A percentile compares a stretch with the other conserved stretches of the same genome.
phyloP scores from a whole-genome alignment of 306 rosid species.

The Fragaria vesca region DNA sequence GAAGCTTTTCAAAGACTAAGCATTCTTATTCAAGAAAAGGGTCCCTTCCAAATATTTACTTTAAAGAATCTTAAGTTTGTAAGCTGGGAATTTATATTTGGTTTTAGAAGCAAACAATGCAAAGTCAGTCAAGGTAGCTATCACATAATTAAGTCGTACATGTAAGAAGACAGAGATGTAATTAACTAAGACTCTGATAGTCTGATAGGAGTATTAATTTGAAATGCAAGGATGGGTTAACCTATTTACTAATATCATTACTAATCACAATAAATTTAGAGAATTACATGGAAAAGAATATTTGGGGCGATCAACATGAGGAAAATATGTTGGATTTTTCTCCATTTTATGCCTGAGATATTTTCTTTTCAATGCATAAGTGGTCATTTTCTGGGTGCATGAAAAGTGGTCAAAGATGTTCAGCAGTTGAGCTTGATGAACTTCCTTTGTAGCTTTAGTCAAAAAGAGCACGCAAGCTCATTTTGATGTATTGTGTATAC shows the following conservation, averaged over 20 bases:
- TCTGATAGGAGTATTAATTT: background rate
- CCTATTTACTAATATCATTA: background rate
- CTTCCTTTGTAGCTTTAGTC: background rate
- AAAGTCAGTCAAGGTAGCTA: constrained; percentile 9
- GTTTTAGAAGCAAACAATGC: background rate
- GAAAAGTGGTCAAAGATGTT: constrained; percentile 4
- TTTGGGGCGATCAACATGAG: background rate
- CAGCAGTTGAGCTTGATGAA: background rate
- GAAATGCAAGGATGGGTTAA: constrained; percentile 2
- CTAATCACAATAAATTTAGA: background rate
- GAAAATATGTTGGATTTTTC: background rate
- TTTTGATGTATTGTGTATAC: background rate
- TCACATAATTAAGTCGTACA: constrained; percentile 8
- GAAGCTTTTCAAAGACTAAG: constrained; percentile 1
- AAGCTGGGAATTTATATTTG: background rate
- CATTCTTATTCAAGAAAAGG: background rate
- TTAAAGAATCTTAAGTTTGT: background rate
- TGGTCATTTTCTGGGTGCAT: background rate
- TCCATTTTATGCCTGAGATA: background rate
- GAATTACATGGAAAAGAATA: background rate
- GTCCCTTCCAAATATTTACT: constrained; percentile 2
- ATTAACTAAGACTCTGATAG: background rate
- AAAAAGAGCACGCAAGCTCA: background rate
- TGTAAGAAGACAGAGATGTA: background rate
- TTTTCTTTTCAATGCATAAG: background rate